These are phyloP conservation scores for Agaricus blazei DNA, from an alignment of 768 basidiomycete genomes.

Conservation along the genomic window DNA sequence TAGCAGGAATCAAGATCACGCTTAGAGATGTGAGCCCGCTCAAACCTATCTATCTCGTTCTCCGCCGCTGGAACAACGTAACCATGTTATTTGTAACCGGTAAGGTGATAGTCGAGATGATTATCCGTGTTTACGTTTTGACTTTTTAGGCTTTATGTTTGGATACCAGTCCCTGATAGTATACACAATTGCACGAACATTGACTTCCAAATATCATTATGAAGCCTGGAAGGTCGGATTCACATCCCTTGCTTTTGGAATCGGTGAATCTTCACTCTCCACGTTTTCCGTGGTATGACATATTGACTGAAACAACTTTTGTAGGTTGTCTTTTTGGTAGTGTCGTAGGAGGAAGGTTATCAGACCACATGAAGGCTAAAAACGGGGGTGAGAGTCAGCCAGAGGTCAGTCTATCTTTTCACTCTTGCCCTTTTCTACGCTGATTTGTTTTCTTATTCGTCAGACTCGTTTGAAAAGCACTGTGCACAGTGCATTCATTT, in stretches of 20 bases:
- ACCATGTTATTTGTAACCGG: conserved; percentile 62
- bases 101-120: neutral
- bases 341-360: conserved; percentile 33
- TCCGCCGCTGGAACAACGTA: conserved; percentile 65
- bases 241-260: conserved; percentile 66
- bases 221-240: conserved; percentile 64
- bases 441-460: neutral
- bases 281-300: neutral
- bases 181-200: conserved; percentile 67
- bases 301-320: neutral
- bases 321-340: conserved; percentile 33
- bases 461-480: conserved; percentile 73
- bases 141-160: neutral
- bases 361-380: conserved; percentile 30
- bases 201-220: conserved; percentile 57
- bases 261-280: neutral
- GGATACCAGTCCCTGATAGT: conserved; percentile 44
- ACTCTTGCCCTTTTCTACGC: neutral
- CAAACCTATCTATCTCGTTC: conserved; percentile 48
- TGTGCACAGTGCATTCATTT: conserved; percentile 23
- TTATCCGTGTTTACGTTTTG: neutral
- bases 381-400: conserved; percentile 39
- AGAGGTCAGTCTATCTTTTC: conserved; percentile 42
- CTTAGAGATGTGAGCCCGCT: conserved; percentile 70
- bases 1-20: conserved; percentile 39